Evolutionary conservation across 2,329 filamentous ascomycete species (phyloP).

Genomic region (Talaromyces albobiverticillius): DNA sequence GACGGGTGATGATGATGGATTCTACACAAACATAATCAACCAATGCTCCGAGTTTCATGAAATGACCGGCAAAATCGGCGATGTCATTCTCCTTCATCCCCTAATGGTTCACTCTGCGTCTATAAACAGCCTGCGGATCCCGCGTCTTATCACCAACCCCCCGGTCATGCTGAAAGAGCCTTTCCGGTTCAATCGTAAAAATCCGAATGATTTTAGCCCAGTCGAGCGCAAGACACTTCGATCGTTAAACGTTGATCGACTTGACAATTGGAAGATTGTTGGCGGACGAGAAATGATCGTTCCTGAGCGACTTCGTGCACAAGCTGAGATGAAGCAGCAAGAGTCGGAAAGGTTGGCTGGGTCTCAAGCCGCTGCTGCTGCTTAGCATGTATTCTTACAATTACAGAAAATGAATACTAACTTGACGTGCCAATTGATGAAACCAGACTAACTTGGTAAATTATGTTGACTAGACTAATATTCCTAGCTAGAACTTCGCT

Average conservation of each 20-base stretch:
- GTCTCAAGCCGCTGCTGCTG: not conserved
- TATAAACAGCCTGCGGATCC: slow-evolving; percentile 47
- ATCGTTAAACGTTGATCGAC: slow-evolving; percentile 45
- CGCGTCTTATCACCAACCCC: slow-evolving; percentile 56
- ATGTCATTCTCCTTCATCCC: slow-evolving; percentile 55
- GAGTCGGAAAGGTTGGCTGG: slow-evolving; percentile 39
- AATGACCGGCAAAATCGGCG: slow-evolving; percentile 52
- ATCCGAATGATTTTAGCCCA: slow-evolving; percentile 46
- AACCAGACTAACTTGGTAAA: not conserved
- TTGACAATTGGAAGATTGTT: slow-evolving; percentile 49
- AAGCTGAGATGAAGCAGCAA: slow-evolving; percentile 28
- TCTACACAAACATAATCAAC: slow-evolving; percentile 41
- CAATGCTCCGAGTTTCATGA: slow-evolving; percentile 48
- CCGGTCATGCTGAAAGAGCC: slow-evolving; percentile 51
- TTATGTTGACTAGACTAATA: not conserved
- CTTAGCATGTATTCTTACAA: not conserved
- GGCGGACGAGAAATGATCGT: slow-evolving; percentile 44
- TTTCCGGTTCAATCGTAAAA: slow-evolving; percentile 49
- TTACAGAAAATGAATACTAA: not conserved
- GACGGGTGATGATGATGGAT: slow-evolving; percentile 18
- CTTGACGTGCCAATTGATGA: not conserved
- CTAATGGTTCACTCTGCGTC: slow-evolving; percentile 55
- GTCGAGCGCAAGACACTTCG: slow-evolving; percentile 54
- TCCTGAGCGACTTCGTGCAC: slow-evolving; percentile 46
- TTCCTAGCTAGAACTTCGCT: too few species aligned